Percentiles rank a stretch among this genome's conserved stretches.
Evolutionary conservation across 352 stramenopile species (phyloP).

Genomic region (Phytophthora ramorum): DNA sequence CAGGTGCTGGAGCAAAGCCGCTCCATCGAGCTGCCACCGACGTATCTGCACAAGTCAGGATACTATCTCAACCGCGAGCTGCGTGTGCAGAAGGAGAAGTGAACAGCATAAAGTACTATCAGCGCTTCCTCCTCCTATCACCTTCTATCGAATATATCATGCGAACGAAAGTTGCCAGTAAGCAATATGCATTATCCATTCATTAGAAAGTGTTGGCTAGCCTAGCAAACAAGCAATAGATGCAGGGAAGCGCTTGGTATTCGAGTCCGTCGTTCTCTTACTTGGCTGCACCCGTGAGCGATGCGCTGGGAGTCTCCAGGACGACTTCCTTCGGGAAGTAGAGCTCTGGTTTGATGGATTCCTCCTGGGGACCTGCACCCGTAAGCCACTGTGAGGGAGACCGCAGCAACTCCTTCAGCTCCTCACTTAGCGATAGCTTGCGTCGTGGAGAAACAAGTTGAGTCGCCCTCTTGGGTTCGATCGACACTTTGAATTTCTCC

Average conservation of each 20-base stretch:
- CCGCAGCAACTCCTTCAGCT: constrained; percentile 66
- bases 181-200: constrained; percentile 18
- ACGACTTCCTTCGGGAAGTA: constrained; percentile 64
- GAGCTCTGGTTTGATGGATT: constrained; percentile 54
- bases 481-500: constrained; percentile 43
- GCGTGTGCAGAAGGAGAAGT: constrained; percentile 56
- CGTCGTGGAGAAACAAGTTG: constrained; percentile 27
- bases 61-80: constrained; percentile 79
- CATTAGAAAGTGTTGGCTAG: constrained; percentile 2
- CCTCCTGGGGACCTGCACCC: constrained; percentile 2
- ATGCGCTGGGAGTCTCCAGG: constrained; percentile 34
- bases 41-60: constrained; percentile 83
- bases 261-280: not conserved
- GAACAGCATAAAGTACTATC: constrained; percentile 16
- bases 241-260: not conserved
- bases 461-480: constrained; percentile 40
- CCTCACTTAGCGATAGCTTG: constrained; percentile 68
- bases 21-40: constrained; percentile 74
- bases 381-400: constrained; percentile 76
- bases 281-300: not conserved
- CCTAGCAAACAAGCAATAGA: not conserved
- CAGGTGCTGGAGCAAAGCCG: constrained; percentile 75
- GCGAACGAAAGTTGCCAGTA: constrained; percentile 13
- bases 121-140: constrained; percentile 3
- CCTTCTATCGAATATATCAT: constrained; percentile 26